phyloP scores from a whole-genome alignment of 1,284 basidiomycete genomes.

The Austroboletus niveus region DNA sequence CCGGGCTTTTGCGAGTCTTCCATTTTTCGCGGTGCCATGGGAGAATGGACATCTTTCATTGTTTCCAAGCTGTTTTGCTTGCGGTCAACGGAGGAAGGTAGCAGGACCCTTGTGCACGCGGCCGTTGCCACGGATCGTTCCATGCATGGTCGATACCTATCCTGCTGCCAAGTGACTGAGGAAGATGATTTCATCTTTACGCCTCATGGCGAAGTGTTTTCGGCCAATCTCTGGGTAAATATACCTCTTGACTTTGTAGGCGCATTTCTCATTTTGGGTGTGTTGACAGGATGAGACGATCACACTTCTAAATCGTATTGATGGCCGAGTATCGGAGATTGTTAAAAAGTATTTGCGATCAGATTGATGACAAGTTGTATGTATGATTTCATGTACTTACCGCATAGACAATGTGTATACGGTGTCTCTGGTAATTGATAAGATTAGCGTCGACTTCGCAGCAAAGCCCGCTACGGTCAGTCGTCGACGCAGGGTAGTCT shows the following conservation, averaged over 20 bases:
- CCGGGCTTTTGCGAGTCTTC: conserved; percentile 32
- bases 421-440: too few relatives aligned
- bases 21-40: conserved; percentile 10
- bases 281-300: background rate
- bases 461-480: too few relatives aligned
- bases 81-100: conserved; percentile 24
- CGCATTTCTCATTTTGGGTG: background rate
- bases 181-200: conserved; percentile 23
- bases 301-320: background rate
- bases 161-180: conserved; percentile 14
- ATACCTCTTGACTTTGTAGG: background rate
- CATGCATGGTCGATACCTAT: conserved; percentile 28
- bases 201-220: conserved; percentile 2
- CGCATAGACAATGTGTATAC: too few relatives aligned
- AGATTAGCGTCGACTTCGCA: too few relatives aligned
- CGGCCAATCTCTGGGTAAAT: conserved; percentile 24
- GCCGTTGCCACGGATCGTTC: conserved; percentile 17
- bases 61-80: conserved; percentile 1
- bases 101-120: conserved; percentile 24
- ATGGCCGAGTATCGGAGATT: background rate
- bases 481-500: too few relatives aligned
- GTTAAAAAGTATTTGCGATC: background rate
- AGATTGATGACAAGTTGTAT: background rate
- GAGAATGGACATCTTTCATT: background rate
- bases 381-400: too few relatives aligned